Base-by-base conservation (phyloP, 2,329 filamentous ascomycete genomes). In the Penicillium sp. region DNA sequence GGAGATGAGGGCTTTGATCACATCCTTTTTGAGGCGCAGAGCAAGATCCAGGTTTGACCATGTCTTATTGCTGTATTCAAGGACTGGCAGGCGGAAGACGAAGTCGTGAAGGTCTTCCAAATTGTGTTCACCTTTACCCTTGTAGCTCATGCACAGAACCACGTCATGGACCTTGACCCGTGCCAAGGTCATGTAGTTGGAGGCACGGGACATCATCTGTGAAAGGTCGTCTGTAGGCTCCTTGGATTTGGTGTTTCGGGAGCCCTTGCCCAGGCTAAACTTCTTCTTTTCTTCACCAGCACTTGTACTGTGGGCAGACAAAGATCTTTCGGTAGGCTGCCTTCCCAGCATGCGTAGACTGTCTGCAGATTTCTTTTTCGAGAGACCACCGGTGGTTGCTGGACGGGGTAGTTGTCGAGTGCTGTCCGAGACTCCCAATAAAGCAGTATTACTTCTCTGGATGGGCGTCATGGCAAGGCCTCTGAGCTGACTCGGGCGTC, bases 21-120 rank as follows among this genome's bases (percentile, higher is more conserved):
- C 89, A 43, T 95, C 92, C 69, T 92, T 95, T 76, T 99, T 97
- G 49, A 99, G 81, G 13, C 91, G 88, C 44, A 97, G 80, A 0
- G 93, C 92, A 9, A 99, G 83, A 66, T 99, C 94, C 6, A 99
- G 82, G 70, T 97, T 99, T 6, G 91, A 96, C 94, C 94, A 99
- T 8, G 92, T 97, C 79, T 99, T 99, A 80, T 99, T 99, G 58
- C 90, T 85, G 76, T 96, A 97, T 70, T 99, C 94, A 43, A 99
- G 86, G 2, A 89, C 88, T 3, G 94, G 94, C 74, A 99, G 84
- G 31, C 90, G 86, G 82, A 99, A 99, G 45, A 99, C 94, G 62
- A 99, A 95, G 68, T 97, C 88, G 73, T 99, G 93, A 15, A 99
- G 88, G 71, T 99, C 95, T 74, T 96, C 91, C 52, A 99, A 82